Conservation (phyloP, 148 eudicot genomes). For the Vaccinium macrocarpon region DNA sequence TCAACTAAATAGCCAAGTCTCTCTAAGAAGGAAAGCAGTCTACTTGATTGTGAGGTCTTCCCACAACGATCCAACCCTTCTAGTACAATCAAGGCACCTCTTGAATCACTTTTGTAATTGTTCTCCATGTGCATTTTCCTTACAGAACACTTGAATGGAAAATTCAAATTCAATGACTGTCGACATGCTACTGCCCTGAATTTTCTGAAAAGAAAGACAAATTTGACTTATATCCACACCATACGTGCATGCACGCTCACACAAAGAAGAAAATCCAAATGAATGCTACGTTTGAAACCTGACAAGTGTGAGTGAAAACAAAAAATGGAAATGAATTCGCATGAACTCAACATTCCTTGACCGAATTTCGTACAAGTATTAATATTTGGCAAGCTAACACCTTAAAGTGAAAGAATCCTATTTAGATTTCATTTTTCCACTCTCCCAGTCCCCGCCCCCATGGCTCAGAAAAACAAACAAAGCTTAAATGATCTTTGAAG, state of each 20-base stretch:
- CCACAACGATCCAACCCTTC: slow-evolving; percentile 99
- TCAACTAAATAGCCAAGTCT: slow-evolving; percentile 63
- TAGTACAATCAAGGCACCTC: slow-evolving; percentile 88
- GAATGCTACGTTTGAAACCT: not conserved
- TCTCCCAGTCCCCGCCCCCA: not conserved
- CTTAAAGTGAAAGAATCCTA: not conserved
- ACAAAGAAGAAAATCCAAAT: not conserved
- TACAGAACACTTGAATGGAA: slow-evolving; percentile 27
- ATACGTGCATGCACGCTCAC: not conserved
- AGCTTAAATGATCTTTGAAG: not conserved
- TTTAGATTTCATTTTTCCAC: not conserved
- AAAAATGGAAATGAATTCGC: not conserved
- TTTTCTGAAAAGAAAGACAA: slow-evolving; percentile 19
- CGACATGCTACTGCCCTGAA: slow-evolving; percentile 16
- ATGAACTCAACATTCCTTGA: not conserved
- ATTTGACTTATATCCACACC: not conserved
- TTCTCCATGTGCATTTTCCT: slow-evolving; percentile 56
- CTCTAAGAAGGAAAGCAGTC: slow-evolving; percentile 50
- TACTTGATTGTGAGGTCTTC: slow-evolving; percentile 72
- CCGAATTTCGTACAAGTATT: not conserved
- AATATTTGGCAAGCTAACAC: not conserved
- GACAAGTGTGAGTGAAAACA: not conserved
- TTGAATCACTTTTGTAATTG: slow-evolving; percentile 23
- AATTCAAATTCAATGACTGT: slow-evolving; percentile 21
- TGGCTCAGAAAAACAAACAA: not conserved